Conservation (phyloP, 2,329 filamentous ascomycete species). For the Aschersonia sp. region DNA sequence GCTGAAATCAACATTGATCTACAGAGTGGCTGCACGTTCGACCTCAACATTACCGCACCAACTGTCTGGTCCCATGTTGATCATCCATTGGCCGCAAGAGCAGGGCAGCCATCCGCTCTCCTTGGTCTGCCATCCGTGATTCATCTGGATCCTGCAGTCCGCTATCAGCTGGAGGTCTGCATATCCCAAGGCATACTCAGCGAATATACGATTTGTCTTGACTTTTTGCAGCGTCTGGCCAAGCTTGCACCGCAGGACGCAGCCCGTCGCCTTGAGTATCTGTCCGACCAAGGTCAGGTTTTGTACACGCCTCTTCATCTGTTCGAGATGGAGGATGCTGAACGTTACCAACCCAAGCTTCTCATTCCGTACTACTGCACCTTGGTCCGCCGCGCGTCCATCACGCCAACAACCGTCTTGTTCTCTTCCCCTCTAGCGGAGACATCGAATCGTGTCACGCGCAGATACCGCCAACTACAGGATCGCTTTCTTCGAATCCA, state of each 20-base stretch:
- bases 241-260: constrained; percentile 32
- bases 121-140: constrained; percentile 9
- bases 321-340: constrained; percentile 41
- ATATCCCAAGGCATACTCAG: constrained; percentile 66
- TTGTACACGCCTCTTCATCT: constrained; percentile 59
- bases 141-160: constrained; percentile 51
- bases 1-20: constrained; percentile 58
- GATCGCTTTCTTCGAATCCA: constrained; percentile 82
- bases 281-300: constrained; percentile 46
- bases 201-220: constrained; percentile 54
- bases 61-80: constrained; percentile 19
- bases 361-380: constrained; percentile 58
- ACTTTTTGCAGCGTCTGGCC: constrained; percentile 53
- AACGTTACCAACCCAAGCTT: constrained; percentile 28
- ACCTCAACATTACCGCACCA: constrained; percentile 11
- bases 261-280: constrained; percentile 55
- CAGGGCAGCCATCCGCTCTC: constrained; percentile 13
- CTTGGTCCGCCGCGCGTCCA: constrained; percentile 56
- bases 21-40: constrained; percentile 24
- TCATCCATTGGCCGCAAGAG: constrained; percentile 5
- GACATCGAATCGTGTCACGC: constrained; percentile 73
- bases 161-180: constrained; percentile 88
- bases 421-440: constrained; percentile 68
- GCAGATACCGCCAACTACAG: constrained; percentile 49
- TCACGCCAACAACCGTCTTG: constrained; percentile 76